Evolutionary conservation across 805 yeast genomes (phyloP).

Genomic region (Kodamaea laetipori): DNA sequence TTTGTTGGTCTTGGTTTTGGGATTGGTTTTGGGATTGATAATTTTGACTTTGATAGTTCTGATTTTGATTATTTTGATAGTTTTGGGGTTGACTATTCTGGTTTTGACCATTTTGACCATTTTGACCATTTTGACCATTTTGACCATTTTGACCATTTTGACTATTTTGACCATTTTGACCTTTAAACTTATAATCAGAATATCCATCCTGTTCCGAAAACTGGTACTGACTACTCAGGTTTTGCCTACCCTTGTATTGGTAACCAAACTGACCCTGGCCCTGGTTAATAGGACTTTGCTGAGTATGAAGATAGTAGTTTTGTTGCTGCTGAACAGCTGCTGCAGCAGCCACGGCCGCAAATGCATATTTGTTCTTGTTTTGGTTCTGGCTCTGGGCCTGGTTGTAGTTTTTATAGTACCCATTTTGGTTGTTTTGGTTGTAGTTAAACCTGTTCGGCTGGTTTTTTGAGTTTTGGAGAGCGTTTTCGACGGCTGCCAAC

Average conservation of each 20-base stretch:
- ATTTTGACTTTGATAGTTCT: neutral
- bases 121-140: neutral
- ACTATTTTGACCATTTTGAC: constrained; percentile 3
- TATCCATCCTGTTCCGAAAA: neutral
- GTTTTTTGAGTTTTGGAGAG: constrained; percentile 14
- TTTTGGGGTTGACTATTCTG: neutral
- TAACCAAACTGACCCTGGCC: constrained; percentile 8
- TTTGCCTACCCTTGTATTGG: neutral
- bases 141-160: neutral
- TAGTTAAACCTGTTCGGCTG: constrained; percentile 12
- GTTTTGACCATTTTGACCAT: neutral
- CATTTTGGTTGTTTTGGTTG: constrained; percentile 14
- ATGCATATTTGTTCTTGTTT: constrained; percentile 26
- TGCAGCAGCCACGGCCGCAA: constrained; percentile 35
- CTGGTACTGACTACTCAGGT: neutral
- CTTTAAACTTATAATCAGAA: neutral
- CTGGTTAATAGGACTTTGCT: constrained; percentile 9
- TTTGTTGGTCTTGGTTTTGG: neutral
- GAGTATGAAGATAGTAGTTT: constrained; percentile 16
- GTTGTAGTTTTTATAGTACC: constrained; percentile 11
- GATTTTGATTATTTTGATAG: constrained; percentile 1
- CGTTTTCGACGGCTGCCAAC: constrained; percentile 27
- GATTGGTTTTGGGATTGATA: constrained; percentile 2
- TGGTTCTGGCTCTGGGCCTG: constrained; percentile 16
- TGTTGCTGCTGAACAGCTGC: constrained; percentile 35